Base-by-base conservation (phyloP, 768 basidiomycete species). In the Galerina marginata region DNA sequence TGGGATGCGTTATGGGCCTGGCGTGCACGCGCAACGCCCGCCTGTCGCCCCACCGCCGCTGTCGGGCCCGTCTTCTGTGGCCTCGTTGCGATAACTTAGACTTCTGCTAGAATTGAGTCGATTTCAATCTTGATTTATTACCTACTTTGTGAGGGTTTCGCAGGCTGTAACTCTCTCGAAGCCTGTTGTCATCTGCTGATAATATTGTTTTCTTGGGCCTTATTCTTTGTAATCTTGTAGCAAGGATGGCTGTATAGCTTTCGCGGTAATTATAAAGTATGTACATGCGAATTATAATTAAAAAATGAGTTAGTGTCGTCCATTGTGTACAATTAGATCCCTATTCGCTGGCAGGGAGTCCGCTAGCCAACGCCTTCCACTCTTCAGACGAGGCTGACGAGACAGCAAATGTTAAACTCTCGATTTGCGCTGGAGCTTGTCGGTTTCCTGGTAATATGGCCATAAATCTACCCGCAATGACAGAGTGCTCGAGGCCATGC, bases 1-100 rank as follows among this genome's bases (percentile, higher is more conserved):
- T 47, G 65, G 67, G 12, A 38, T 53, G 16, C 62, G 45, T 45
- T 68, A 68, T 60, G 67, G 67, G 5, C 50, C 53, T 29, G 64
- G 55, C 12, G 50, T 65, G 6, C 64, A 67, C 60, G 54, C 66
- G 44, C 61, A 54, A 2, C 54, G 62, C 29, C 57, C 62, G 23
- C 59, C 55, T 46, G 25, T 56, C 16, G 37, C 50, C 26, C 50
- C 50, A 5, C 50, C 50, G 6, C 50, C 50, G 6, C 20, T 52
- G 20, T 52, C 50, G 11, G 50, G 37, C 36, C 50, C 50, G 16
- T 52, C 37, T 39, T 52, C 50, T 3, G 38, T 36, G 2, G 6
- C 38, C 2, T 52, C 37, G 16, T 16, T 52, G 9, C 50, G 50
- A 5, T 39, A 52, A 14, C 37, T 39, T 33, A 33, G 20, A 2